Percentiles rank a stretch among this genome's conserved stretches.
phyloP scores from a whole-genome alignment of 140 eudicot species.

The Oenanthe javanica region DNA sequence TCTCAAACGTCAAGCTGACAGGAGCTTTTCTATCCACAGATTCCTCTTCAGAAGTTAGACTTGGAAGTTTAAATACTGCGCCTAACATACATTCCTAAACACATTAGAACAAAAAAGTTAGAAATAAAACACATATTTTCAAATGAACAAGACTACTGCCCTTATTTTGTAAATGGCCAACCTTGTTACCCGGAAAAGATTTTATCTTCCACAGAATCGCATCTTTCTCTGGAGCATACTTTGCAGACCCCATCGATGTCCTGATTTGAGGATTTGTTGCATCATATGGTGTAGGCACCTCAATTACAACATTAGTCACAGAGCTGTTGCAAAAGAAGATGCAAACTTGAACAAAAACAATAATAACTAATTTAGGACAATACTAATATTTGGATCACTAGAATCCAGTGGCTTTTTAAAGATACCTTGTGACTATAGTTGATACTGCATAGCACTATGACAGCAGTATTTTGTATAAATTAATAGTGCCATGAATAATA shows the following conservation, averaged over 20 bases:
- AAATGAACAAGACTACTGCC: conserved; percentile 1
- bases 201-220: conserved; percentile 55
- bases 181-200: conserved; percentile 68
- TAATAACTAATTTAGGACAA: not conserved
- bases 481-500: not conserved
- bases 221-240: conserved; percentile 60
- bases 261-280: conserved; percentile 50
- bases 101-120: not conserved
- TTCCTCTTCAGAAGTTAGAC: conserved; percentile 42
- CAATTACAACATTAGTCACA: conserved; percentile 53
- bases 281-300: conserved; percentile 56
- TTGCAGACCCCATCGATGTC: conserved; percentile 60
- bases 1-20: conserved; percentile 52
- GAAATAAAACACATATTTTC: not conserved
- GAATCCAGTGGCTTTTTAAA: not conserved
- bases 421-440: not conserved
- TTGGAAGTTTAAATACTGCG: conserved; percentile 53
- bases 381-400: not conserved
- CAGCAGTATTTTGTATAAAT: not conserved
- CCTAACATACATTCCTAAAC: conserved; percentile 44
- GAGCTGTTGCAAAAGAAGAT: conserved; percentile 26
- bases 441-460: not conserved
- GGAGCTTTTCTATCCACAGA: conserved; percentile 49
- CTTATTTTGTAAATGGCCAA: conserved; percentile 5
- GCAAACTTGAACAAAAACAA: not conserved